Evolutionary conservation across 306 rosid genomes (phyloP).

Genomic region (Cicer pinnatifidum): DNA sequence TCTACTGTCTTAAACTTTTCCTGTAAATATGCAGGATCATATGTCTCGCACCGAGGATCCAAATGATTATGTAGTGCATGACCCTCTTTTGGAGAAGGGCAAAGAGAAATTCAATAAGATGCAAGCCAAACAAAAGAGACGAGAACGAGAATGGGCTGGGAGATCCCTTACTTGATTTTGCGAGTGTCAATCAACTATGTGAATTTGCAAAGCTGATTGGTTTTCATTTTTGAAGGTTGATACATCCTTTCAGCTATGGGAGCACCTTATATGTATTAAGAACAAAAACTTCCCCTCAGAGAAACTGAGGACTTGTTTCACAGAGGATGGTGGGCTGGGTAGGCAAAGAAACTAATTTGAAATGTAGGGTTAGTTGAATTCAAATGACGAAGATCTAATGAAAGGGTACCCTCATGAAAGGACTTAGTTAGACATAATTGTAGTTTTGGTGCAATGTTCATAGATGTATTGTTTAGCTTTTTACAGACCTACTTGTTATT

Average conservation of each 20-base stretch:
- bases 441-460: constrained; percentile 35
- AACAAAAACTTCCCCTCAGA: background rate
- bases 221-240: constrained; percentile 13
- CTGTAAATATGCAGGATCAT: constrained; percentile 60
- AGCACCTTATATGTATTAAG: background rate
- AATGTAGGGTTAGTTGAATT: constrained; percentile 33
- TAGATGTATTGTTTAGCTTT: constrained; percentile 17
- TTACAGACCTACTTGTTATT: background rate
- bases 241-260: background rate
- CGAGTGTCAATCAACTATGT: constrained; percentile 31
- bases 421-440: background rate
- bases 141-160: constrained; percentile 64
- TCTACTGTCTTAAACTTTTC: constrained; percentile 4
- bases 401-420: constrained; percentile 4
- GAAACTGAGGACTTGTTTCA: constrained; percentile 16
- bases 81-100: constrained; percentile 95
- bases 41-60: constrained; percentile 87
- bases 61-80: constrained; percentile 84
- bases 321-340: background rate
- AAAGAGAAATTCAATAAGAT: constrained; percentile 87
- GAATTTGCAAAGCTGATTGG: constrained; percentile 30
- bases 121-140: constrained; percentile 85
- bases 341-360: constrained; percentile 20
- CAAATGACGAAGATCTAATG: constrained; percentile 27
- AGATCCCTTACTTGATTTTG: constrained; percentile 55